Base-by-base conservation (phyloP, 306 rosid species). In the Cyclanthera cordifolia region DNA sequence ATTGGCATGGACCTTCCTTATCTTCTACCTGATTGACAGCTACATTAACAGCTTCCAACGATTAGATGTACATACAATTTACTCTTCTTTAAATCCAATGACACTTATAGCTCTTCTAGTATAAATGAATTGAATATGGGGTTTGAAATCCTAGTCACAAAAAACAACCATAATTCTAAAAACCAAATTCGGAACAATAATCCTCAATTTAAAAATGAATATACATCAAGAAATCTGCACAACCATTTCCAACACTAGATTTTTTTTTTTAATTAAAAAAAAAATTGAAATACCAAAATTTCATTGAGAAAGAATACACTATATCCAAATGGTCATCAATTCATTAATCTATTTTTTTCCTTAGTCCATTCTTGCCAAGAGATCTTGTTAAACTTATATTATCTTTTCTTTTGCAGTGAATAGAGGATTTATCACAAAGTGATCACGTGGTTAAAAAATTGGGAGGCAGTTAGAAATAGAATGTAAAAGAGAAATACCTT, bases 401-500 rank as follows among this genome's bases (percentile, higher is more conserved):
- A 5, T 5, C 10, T 57, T 34, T 0, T 59, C 43, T 30, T n/a
- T 59, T 27, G 6, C 24, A 4, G 43, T 59, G 47, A 8, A 59
- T 32, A 30, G 63, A 27, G 47, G 13, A 59, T 32, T 17, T 17
- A 60, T 60, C 68, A 60, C 17, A 34, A n/a, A 37, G 14, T 16
- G 25, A 46, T 8, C 17, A 15, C 15, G 5, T 60, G 48, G 41
- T 28, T 16, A 17, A 3, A 6, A 5, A 63, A 20, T 63, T 10
- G 50, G 51, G 11, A 17, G 46, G 41, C 4, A 13, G 39, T 68
- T 30, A 50, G 41, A 67, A 49, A 28, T 41, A 11, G 11, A 28
- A 30, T 37, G 24, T 19, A 70, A 20, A 30, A 17, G 12, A 21
- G 68, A 59, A 23, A 75, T 72, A 89, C 99, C 95, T 90, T 93